Base-by-base conservation (phyloP, 192 early-diverging fungal genomes). In the Neocallimastix lanati region DNA sequence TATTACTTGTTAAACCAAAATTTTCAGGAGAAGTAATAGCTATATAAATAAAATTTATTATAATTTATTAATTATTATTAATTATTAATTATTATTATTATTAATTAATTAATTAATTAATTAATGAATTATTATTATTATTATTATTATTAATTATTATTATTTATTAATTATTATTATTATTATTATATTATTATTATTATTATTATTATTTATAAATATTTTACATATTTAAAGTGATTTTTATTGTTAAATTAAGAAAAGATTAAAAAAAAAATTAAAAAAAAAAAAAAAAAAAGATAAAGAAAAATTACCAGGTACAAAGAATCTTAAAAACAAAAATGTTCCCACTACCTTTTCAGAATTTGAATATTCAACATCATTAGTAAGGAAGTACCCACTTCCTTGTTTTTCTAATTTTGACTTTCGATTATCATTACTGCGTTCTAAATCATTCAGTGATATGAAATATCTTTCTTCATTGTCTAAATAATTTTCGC, bases 341-440 rank as follows among this genome's bases (percentile, higher is more conserved):
- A 90, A 89, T 79, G 91, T 91, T 67, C 91, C 91, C 77, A 93
- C 86, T 4, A 93, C 86, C 33, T 89, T 89, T 79, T 93, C 92
- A 0, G 50, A 25, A 67, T 67, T 67, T 27, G 50, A 21, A 67
- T 67, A 67, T 67, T 67, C 50, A 7, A 67, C 16, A 7, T n/a
- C 9, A 25, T 67, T 67, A 21, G 50, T 67, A n/a, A 67, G 16
- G 50, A 67, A 67, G 16, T n/a, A 67, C 5, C 50, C 50, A 67
- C 50, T 67, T 11, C 50, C 50, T 67, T 67, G 50, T 67, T 67
- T 67, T 27, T 67, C 50, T n/a, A 67, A 67, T 27, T 67, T 67
- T 67, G 25, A 25, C n/a, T n/a, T 67, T 67, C 9, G 25, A n/a
- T 9, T 21, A 9, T 67, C 50, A 67, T 21, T 11, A 25, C 7